Evolutionary conservation across 2,329 filamentous ascomycete species (phyloP).

Genomic region (Fusarium tjaetaba): DNA sequence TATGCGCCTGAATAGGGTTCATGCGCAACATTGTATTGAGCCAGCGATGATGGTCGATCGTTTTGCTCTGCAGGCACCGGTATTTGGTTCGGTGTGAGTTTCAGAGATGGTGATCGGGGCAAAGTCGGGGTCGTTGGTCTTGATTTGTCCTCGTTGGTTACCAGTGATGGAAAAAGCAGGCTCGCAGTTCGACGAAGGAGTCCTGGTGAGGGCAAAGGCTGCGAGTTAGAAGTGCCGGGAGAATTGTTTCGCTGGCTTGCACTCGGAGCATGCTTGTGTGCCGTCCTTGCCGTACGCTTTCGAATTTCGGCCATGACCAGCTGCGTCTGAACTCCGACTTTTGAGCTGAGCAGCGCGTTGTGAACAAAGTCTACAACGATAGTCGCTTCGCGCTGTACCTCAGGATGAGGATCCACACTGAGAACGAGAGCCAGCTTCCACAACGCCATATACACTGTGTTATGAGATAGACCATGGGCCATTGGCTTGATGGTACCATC

Average conservation of each 20-base stretch:
- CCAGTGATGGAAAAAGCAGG: slow-evolving; percentile 68
- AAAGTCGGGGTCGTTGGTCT: slow-evolving; percentile 45
- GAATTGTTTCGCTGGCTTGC: slow-evolving; percentile 56
- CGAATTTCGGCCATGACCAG: slow-evolving; percentile 78
- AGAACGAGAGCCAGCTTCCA: slow-evolving; percentile 95
- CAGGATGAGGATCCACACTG: slow-evolving; percentile 92
- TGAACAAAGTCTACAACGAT: slow-evolving; percentile 90
- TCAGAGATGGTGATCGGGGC: slow-evolving; percentile 47
- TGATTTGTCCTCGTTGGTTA: slow-evolving; percentile 59
- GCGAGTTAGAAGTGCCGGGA: slow-evolving; percentile 49
- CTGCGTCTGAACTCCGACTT: slow-evolving; percentile 76
- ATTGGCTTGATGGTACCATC: slow-evolving; percentile 67
- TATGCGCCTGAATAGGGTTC: slow-evolving; percentile 85
- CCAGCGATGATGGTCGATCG: slow-evolving; percentile 67
- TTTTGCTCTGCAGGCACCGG: slow-evolving; percentile 76
- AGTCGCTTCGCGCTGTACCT: slow-evolving; percentile 86
- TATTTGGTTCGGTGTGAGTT: slow-evolving; percentile 55
- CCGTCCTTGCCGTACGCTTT: slow-evolving; percentile 58
- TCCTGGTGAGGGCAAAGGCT: slow-evolving; percentile 65
- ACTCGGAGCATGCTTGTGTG: slow-evolving; percentile 55
- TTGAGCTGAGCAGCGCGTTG: slow-evolving; percentile 78
- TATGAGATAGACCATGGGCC: slow-evolving; percentile 75
- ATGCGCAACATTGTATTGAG: slow-evolving; percentile 79
- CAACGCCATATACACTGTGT: slow-evolving; percentile 90
- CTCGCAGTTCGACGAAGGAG: slow-evolving; percentile 72